These are phyloP conservation scores for Phanerodontia chrysosporium DNA, from an alignment of 768 basidiomycete genomes.

Conservation along the genomic window DNA sequence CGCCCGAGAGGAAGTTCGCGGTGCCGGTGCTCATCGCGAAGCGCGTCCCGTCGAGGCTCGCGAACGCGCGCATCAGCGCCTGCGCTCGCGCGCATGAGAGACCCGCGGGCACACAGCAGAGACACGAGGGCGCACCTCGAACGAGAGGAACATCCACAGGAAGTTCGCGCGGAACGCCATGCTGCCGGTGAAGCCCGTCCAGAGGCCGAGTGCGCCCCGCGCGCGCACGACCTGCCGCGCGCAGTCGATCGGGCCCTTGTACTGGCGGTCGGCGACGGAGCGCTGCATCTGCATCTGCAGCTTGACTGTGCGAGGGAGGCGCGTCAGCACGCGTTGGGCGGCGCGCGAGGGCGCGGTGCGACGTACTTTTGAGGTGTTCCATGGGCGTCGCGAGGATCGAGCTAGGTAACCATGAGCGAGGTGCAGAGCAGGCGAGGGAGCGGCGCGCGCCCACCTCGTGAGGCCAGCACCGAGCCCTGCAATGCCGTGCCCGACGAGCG, in stretches of 20 bases:
- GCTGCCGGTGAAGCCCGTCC: slow-evolving; percentile 73
- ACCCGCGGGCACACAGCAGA: background rate
- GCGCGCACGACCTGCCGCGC: slow-evolving; percentile 55
- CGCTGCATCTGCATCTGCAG: slow-evolving; percentile 64
- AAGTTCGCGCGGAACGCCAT: slow-evolving; percentile 72
- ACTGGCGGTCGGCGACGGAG: slow-evolving; percentile 46
- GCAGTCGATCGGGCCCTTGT: slow-evolving; percentile 64
- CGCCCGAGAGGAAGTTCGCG: slow-evolving; percentile 65
- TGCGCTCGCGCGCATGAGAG: background rate
- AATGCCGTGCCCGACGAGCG: slow-evolving; percentile 59
- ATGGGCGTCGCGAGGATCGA: slow-evolving; percentile 71
- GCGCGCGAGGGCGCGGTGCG: background rate
- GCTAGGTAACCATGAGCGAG: slow-evolving; percentile 38
- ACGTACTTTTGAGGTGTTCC: slow-evolving; percentile 61
- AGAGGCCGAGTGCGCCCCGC: slow-evolving; percentile 65
- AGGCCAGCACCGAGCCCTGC: slow-evolving; percentile 67
- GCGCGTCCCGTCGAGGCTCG: slow-evolving; percentile 15
- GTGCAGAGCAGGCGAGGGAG: background rate
- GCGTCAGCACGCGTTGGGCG: background rate
- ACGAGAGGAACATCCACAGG: slow-evolving; percentile 73
- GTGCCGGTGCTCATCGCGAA: slow-evolving; percentile 54
- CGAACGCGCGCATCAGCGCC: background rate
- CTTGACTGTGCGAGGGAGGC: slow-evolving; percentile 37
- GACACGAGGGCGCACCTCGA: slow-evolving; percentile 52
- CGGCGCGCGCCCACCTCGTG: slow-evolving; percentile 49